Percentiles rank a stretch among this genome's conserved stretches.
phyloP scores from a whole-genome alignment of 306 rosid genomes.

The Pachyrhizus erosus region DNA sequence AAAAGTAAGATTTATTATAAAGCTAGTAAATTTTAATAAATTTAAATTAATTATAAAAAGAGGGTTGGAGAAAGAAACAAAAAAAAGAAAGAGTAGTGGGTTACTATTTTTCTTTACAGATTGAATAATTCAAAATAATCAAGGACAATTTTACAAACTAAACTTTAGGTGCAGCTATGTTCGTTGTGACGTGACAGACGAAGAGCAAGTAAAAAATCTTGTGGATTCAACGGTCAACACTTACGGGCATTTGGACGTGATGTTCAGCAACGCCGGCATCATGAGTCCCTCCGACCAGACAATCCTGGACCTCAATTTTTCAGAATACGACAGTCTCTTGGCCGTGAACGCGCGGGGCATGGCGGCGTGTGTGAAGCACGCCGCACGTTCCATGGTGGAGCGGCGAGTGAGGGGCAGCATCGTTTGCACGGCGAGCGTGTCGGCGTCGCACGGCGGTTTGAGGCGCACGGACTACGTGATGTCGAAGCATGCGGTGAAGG shows the following conservation, averaged over 20 bases:
- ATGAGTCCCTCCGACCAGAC: slow-evolving; percentile 30
- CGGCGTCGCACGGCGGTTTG: not conserved
- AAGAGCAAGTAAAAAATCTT: slow-evolving; percentile 53
- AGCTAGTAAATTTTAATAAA: too few species aligned
- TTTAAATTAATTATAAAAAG: too few species aligned
- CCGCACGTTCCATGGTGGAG: slow-evolving; percentile 61
- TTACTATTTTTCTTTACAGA: too few species aligned
- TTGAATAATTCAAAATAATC: too few species aligned
- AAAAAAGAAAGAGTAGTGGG: too few species aligned
- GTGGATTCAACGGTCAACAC: slow-evolving; percentile 46
- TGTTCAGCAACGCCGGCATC: slow-evolving; percentile 69
- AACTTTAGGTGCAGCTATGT: slow-evolving; percentile 44
- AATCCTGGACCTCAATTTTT: slow-evolving; percentile 52
- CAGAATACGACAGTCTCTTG: slow-evolving; percentile 46
- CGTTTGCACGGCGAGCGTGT: slow-evolving; percentile 59
- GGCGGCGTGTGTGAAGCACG: slow-evolving; percentile 64
- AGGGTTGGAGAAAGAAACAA: too few species aligned
- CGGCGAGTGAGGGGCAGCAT: slow-evolving; percentile 59
- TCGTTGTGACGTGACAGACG: slow-evolving; percentile 64
- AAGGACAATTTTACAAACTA: too few species aligned
- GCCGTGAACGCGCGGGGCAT: slow-evolving; percentile 53
- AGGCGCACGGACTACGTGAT: slow-evolving; percentile 45
- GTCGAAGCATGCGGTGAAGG: slow-evolving; percentile 76
- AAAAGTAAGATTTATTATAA: too few species aligned
- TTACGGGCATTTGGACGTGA: slow-evolving; percentile 55